Evolutionary conservation across 2,329 filamentous ascomycete species (phyloP), one percentile per base, ranked within the genome.

Genomic region (Aureobasidium leucospermi): DNA sequence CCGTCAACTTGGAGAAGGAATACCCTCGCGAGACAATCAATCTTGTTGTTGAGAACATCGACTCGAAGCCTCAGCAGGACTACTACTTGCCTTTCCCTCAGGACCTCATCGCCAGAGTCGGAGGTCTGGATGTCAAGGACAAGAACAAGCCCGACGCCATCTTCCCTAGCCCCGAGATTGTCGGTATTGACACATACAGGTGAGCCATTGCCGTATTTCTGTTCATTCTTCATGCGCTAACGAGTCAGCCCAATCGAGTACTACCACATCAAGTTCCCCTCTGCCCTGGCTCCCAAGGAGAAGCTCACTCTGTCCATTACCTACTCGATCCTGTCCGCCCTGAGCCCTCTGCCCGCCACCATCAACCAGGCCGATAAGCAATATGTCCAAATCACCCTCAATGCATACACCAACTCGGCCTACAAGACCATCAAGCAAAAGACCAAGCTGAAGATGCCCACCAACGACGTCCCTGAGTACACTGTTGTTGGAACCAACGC

Each of bases 371-470:
- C 85, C 47, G 90, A 91, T 55, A 85, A 87, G 72, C 94, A 99
- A 75, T 96, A 87, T 76, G 85, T 99, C 57, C 80, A 84, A 60
- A 91, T 95, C 78, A 80, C 85, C 59, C 95, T 96, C 78, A 93
- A 89, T 62, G 88, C 89, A 65, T 96, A 96, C 75, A 83, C 81
- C 48, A 87, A 86, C 15, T 95, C 90, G 9, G 86, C 88, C 62
- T 99, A 99, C 78, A 77, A 81, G 16, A 96, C 91, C 13, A 74
- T 83, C 68, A 96, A 96, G 78, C 94, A 99, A 74, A 96, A 96
- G 84, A 97, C 94, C 41, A 96, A 97, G 75, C 76, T 99, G 75
- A 96, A 96, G 79, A 86, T 96, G 67, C 83, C 89, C 49, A 87
- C 84, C 58, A 77, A 82, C 64, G 86, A 89, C 67, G 81, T 96